phyloP scores from a whole-genome alignment of 768 basidiomycete genomes.

The Suillus subluteus region DNA sequence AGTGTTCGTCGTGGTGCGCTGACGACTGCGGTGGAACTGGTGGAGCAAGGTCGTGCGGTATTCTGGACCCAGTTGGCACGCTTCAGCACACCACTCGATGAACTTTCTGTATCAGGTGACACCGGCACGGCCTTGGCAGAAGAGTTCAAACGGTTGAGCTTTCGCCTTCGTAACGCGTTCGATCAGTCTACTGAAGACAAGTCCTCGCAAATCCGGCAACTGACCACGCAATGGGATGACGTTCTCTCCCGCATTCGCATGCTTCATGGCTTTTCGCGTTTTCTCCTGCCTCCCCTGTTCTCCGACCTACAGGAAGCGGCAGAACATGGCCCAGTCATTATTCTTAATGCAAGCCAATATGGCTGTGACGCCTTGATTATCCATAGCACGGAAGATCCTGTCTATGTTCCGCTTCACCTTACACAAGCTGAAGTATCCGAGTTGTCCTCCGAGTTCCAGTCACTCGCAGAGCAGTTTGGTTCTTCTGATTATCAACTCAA shows the following conservation, averaged over 20 bases:
- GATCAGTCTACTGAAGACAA: conserved; percentile 16
- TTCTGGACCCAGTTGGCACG: conserved; percentile 34
- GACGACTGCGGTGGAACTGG: conserved; percentile 35
- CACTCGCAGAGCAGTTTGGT: background rate
- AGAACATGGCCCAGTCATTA: conserved; percentile 9
- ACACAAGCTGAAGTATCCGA: background rate
- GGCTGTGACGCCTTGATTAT: conserved; percentile 15
- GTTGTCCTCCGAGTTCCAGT: background rate
- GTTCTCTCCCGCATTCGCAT: conserved; percentile 26
- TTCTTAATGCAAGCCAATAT: conserved; percentile 1
- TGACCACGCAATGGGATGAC: conserved; percentile 22
- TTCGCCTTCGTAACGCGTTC: background rate
- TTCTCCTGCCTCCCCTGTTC: conserved; percentile 17
- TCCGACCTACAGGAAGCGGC: conserved; percentile 8
- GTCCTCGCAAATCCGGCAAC: conserved; percentile 17
- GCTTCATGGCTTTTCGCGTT: conserved; percentile 17
- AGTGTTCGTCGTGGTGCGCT: conserved; percentile 24
- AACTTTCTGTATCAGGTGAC: conserved; percentile 18
- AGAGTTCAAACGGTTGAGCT: conserved; percentile 20
- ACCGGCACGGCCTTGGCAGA: conserved; percentile 23
- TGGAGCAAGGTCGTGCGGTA: conserved; percentile 35
- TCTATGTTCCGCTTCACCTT: background rate
- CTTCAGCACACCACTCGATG: conserved; percentile 16
- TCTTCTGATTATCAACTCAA: background rate
- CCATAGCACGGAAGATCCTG: background rate